A percentile compares a stretch with the other conserved stretches of the same genome.
Conservation (phyloP, 1,139 yeast genomes). For the Hansenula lynferdii region DNA sequence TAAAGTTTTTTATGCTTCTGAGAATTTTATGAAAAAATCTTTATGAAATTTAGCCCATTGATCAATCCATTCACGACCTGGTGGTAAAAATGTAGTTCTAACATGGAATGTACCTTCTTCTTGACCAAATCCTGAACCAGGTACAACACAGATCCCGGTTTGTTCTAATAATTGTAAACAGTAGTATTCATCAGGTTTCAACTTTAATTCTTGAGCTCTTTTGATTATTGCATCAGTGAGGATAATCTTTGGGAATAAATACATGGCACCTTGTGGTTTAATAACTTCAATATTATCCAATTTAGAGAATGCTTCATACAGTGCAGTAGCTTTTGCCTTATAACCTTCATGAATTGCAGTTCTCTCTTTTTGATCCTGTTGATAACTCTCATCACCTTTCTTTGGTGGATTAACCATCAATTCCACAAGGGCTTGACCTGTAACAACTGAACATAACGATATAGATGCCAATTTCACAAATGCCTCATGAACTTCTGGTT, state of each 20-base stretch:
- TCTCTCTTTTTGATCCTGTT: slow-evolving; percentile 58
- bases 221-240: slow-evolving; percentile 59
- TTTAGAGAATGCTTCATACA: slow-evolving; percentile 64
- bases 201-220: slow-evolving; percentile 50
- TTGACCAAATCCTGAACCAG: slow-evolving; percentile 97
- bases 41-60: slow-evolving; percentile 75
- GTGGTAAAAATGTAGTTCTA: slow-evolving; percentile 94
- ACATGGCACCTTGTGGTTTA: slow-evolving; percentile 96
- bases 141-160: slow-evolving; percentile 97
- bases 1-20: no score
- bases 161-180: slow-evolving; percentile 74
- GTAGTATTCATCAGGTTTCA: slow-evolving; percentile 80
- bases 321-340: slow-evolving; percentile 52
- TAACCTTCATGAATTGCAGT: slow-evolving; percentile 56
- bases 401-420: slow-evolving; percentile 91
- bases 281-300: slow-evolving; percentile 85
- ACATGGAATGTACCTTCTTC: slow-evolving; percentile 82
- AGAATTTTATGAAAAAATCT: slow-evolving; percentile 59
- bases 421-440: slow-evolving; percentile 91
- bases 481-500: slow-evolving; percentile 60
- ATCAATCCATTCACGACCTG: slow-evolving; percentile 85
- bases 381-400: slow-evolving; percentile 72
- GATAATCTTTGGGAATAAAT: slow-evolving; percentile 76
- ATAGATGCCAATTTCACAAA: slow-evolving; percentile 85
- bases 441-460: slow-evolving; percentile 87